Evolutionary conservation across 2,329 filamentous ascomycete genomes (phyloP), one percentile per base, ranked within the genome.

Genomic region (Trichoderma sp.): DNA sequence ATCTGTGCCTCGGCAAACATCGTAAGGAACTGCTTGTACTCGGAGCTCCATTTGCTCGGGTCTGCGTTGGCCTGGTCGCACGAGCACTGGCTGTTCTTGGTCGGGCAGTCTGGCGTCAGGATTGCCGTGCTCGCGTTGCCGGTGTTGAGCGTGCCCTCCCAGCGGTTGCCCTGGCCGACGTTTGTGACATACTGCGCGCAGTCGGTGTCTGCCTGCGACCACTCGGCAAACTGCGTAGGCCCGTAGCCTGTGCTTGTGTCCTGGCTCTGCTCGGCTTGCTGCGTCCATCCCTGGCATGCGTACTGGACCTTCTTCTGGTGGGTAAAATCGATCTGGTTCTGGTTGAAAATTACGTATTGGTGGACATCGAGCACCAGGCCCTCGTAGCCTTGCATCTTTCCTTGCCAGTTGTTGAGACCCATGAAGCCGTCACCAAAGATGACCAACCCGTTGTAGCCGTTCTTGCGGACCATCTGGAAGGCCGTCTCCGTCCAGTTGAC

Each of bases 271-370:
- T 87, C 77, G 16, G 93, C 88, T 84, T 98, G 94, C 74, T 90
- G 78, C 4, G 92, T 91, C 96, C 96, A 99, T 66, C 89, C 93
- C 21, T 86, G 83, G 82, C 96, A 99, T 4, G 95, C 93, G 77
- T 97, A 96, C 70, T 91, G 85, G 69, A 98, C 86, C 82, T 97
- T 97, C 73, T 90, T 86, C 68, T 90, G 86, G 82, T 98, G 96
- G 68, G 90, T 90, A 76, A 91, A 90, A 59, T 88, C 87, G 76
- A 99, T 91, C 79, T 97, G 93, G 73, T 91, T 89, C 49, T 88
- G 88, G 84, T 99, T 97, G 86, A 99, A 99, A 79, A 97, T 97
- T 76, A 97, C 93, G 80, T 99, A 99, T 80, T 98, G 95, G 81
- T 99, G 96, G 47, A 96, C 96, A 80, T 99, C 96, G n/a, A 99